Base-by-base conservation (phyloP, 805 yeast species). In the Zygosaccharomyces siamensis region DNA sequence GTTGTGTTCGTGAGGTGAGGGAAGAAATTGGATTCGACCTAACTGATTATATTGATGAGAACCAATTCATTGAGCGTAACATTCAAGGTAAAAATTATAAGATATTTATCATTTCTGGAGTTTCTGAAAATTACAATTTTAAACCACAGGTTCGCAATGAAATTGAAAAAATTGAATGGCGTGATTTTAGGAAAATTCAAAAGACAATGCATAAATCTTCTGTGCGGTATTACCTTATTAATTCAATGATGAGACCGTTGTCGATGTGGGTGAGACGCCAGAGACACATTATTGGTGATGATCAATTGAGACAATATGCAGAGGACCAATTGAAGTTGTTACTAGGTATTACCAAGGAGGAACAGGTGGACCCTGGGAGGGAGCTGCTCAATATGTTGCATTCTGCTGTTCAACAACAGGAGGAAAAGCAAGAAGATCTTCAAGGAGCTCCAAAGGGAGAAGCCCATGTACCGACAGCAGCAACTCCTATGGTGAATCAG, bases 11-110 rank as follows among this genome's bases (percentile, higher is more conserved):
- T 59, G 99, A 93, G 65, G 89, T 87, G 20, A 77, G 77, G 53
- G 99, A 93, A 69, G 99, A 93, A 67, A 92, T 90, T 12, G 96
- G 98, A 0, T 90, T 84, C 61, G 95, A 93, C 66, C 83, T 88
- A 43, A 68, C 83, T 1, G 81, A 80, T 14, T 78, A 76, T 54
- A 74, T 90, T 38, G 78, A 80, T 53, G 85, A 83, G 51, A 77
- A 82, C 32, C 88, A 85, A 50, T 87, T 77, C 54, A 76, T 89
- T 45, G 97, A 92, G 63, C 77, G 95, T 62, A 86, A 88, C 3
- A 78, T 88, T 21, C 72, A 73, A 44, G 96, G 93, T 6, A 92
- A 93, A 66, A 88, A 88, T 66, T 86, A 86, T 67, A 83, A 89
- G 60, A 86, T 93, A 20, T 93, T 79, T 65, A 70, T 92, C 45